A percentile compares a stretch with the other conserved stretches of the same genome.
These are phyloP conservation scores for Irineochytrium annulatum DNA, from an alignment of 192 early-diverging fungal genomes.

Conservation along the genomic window DNA sequence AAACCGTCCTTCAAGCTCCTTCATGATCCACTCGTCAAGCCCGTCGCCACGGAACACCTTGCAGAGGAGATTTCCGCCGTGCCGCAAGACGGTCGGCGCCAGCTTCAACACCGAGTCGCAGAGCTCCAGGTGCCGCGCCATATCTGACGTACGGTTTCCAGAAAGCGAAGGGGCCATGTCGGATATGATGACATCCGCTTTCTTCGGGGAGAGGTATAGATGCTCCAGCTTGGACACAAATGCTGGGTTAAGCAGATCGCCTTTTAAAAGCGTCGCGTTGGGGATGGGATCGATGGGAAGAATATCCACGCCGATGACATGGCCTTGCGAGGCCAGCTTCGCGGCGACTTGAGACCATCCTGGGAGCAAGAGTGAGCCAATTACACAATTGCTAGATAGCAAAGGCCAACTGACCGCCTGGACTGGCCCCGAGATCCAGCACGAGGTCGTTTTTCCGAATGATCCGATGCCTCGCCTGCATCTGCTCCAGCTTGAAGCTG, in stretches of 20 bases:
- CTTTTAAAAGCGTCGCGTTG: conserved; percentile 58
- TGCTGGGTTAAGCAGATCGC: conserved; percentile 56
- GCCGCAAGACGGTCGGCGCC: conserved; percentile 48
- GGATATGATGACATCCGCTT: conserved; percentile 39
- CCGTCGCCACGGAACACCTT: conserved; percentile 57
- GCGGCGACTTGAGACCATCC: neutral
- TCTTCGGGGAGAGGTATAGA: conserved; percentile 10
- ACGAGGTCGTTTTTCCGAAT: conserved; percentile 19
- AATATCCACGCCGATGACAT: conserved; percentile 68
- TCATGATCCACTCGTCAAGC: conserved; percentile 32
- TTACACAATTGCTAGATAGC: neutral
- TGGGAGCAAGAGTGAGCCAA: conserved; percentile 2
- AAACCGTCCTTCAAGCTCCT: conserved; percentile 46
- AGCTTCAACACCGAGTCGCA: conserved; percentile 65
- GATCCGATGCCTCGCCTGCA: conserved; percentile 25
- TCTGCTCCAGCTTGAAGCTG: conserved; percentile 65
- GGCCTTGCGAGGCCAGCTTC: conserved; percentile 19
- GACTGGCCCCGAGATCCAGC: conserved; percentile 66
- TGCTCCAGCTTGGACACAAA: conserved; percentile 26
- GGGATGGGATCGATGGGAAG: conserved; percentile 65
- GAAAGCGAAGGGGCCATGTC: conserved; percentile 85
- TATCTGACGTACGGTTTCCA: conserved; percentile 65
- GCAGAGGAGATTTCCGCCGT: conserved; percentile 60
- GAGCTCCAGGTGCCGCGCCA: conserved; percentile 49
- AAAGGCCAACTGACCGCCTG: conserved; percentile 73